phyloP scores from a whole-genome alignment of 2,329 filamentous ascomycete species.

The Daldinia sp. region DNA sequence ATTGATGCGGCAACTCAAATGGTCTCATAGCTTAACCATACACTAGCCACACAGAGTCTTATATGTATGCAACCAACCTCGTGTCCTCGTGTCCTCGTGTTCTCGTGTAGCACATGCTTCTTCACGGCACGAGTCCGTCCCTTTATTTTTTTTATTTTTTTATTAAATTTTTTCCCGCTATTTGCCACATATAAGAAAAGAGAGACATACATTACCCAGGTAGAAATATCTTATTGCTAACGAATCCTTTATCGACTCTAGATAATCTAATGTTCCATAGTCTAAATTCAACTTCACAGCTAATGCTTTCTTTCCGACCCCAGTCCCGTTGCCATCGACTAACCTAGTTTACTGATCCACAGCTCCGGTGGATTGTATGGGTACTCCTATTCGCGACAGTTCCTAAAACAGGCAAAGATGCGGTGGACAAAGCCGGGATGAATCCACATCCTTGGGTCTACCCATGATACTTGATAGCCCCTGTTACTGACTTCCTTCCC shows the following conservation, averaged over 20 bases:
- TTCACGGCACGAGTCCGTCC: conserved; percentile 17
- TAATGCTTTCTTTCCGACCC: conserved; percentile 39
- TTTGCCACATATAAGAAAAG: conserved; percentile 21
- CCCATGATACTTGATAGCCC: conserved; percentile 14
- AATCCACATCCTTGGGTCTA: conserved; percentile 25
- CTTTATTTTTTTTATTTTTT: conserved; percentile 17
- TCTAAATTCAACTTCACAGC: conserved; percentile 37
- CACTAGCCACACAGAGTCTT: conserved; percentile 6
- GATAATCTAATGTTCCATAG: conserved; percentile 21
- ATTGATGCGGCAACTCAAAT: conserved; percentile 36
- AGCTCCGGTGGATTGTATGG: conserved; percentile 27
- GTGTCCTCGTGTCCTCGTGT: conserved; percentile 34
- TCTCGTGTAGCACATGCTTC: conserved; percentile 22
- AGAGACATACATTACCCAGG: conserved; percentile 11
- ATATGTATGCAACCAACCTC: conserved; percentile 36
- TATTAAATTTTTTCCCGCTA: too few relatives aligned
- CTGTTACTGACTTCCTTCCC: conserved; percentile 26
- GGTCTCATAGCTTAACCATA: conserved; percentile 26
- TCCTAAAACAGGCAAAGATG: conserved; percentile 42
- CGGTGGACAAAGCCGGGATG: conserved; percentile 23
- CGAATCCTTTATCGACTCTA: conserved; percentile 28
- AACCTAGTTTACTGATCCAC: conserved; percentile 27
- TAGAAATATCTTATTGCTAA: conserved; percentile 28
- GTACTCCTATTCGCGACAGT: conserved; percentile 44
- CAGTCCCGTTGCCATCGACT: conserved; percentile 37